Base-by-base conservation (phyloP, 768 basidiomycete genomes). In the Russula dissimulans region DNA sequence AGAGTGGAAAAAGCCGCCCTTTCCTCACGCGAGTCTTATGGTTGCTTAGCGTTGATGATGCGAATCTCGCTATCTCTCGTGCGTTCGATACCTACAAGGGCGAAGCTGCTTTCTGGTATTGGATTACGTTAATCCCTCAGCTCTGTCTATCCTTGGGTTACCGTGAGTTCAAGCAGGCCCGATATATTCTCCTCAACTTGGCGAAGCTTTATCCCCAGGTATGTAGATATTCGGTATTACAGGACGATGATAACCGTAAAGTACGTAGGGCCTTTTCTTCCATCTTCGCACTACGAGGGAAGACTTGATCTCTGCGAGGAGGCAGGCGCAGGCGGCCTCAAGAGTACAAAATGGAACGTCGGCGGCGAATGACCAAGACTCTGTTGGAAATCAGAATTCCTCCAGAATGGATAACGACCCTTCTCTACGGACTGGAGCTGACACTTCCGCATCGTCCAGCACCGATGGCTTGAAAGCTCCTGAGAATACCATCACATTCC, bases 101-200 rank as follows among this genome's bases (percentile, higher is more conserved):
- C 61, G 95, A 98, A 68, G 84, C 91, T 3, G 93, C 93, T 12
- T 89, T 89, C 65, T 99, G 97, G 97, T 97, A 92, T 72, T 99
- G 97, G 97, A 95, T 99, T 66, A 90, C 95, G 1, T 77, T 97
- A 58, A 93, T 97, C 47, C 97, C 97, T 4, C 95, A 99, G 68
- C 80, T 99, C 9, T 86, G 93, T 64, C 71, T 89, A 56, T 95
- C 95, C 1, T 79, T 99, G 43, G 88, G 89, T 2, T 87, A 95
- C 62, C 83, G 92, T 38, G 97, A 99, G 72, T 87, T 92, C 45
- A 93, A 91, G 67, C 93, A 95, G 69, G 95, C 94, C 3, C 82
- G 92, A 18, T 86, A 88, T 70, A 81, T 99, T 47, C 77, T 99
- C 42, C 77, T 94, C 60, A 91, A 90, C 63, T 80, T 99, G 50